These are phyloP conservation scores for Evernia prunastri DNA, from an alignment of 495 filamentous ascomycete genomes.

Conservation along the genomic window DNA sequence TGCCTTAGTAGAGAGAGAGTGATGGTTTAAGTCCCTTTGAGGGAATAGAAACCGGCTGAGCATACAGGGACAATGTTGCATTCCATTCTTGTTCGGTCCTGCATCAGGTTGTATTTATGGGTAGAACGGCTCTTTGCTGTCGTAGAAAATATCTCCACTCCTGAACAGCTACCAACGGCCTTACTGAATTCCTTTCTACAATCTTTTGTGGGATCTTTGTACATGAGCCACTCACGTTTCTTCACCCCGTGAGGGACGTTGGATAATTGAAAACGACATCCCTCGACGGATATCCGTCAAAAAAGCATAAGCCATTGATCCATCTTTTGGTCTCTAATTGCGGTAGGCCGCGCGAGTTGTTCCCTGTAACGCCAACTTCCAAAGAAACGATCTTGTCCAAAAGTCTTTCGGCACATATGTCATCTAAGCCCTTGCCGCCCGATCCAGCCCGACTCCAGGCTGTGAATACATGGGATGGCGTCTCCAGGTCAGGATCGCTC, in stretches of 20 bases:
- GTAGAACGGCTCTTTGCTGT: background rate
- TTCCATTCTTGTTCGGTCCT: background rate
- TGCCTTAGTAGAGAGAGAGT: background rate
- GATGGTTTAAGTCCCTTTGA: background rate
- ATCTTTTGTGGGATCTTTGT: background rate
- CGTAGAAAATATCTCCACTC: background rate
- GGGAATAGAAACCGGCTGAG: background rate
- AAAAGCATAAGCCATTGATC: background rate
- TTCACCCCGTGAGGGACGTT: background rate
- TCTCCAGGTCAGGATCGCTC: background rate
- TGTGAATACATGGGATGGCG: background rate
- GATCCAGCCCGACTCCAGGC: background rate
- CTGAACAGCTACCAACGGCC: background rate
- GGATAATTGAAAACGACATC: background rate
- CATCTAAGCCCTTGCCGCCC: background rate
- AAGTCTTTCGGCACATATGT: background rate
- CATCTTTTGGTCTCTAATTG: background rate
- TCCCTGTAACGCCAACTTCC: background rate
- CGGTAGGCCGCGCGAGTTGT: background rate
- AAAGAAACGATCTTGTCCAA: background rate
- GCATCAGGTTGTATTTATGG: background rate
- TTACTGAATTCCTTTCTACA: background rate
- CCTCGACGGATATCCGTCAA: background rate
- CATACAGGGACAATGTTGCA: background rate
- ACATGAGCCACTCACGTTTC: background rate